A percentile compares a stretch with the other conserved stretches of the same genome.
Conservation (phyloP, 257 asterid genomes). For the Rhazya stricta region DNA sequence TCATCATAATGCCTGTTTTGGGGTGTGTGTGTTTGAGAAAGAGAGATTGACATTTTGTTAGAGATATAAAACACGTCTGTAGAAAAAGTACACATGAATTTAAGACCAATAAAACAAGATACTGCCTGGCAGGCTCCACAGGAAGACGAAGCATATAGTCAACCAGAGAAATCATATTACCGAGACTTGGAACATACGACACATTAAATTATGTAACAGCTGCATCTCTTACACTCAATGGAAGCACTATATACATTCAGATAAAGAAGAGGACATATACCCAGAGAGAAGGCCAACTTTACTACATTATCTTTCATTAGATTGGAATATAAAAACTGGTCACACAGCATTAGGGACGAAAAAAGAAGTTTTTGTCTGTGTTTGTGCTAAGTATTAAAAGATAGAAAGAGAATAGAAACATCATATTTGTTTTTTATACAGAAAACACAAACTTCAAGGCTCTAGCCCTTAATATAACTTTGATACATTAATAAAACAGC, state of each 20-base stretch:
- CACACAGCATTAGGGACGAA: slow-evolving; percentile 6
- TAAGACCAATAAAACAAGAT: not conserved
- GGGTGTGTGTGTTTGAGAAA: not conserved
- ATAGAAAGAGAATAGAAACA: slow-evolving; percentile 8
- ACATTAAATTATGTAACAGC: slow-evolving; percentile 13
- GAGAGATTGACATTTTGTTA: not conserved
- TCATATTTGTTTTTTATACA: slow-evolving; percentile 13
- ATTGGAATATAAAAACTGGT: not conserved
- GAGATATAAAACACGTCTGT: not conserved
- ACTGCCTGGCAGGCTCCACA: not conserved
- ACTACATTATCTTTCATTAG: not conserved
- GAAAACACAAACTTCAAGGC: slow-evolving; percentile 13
- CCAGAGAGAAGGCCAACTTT: not conserved
- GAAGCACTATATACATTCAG: not conserved
- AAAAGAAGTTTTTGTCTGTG: not conserved
- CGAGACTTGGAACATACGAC: slow-evolving; percentile 2
- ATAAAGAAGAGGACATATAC: slow-evolving; percentile 4
- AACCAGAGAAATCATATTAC: not conserved
- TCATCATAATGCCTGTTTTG: not conserved
- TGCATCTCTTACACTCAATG: slow-evolving; percentile 6
- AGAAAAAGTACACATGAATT: not conserved
- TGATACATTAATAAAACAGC: slow-evolving; percentile 14
- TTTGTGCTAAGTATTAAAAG: slow-evolving; percentile 1
- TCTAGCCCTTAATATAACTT: slow-evolving; percentile 11
- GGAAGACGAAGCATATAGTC: slow-evolving; percentile 3